These are phyloP conservation scores for Planoprotostelium fungivorum DNA, from an alignment of 78 protist species.

Conservation along the genomic window DNA sequence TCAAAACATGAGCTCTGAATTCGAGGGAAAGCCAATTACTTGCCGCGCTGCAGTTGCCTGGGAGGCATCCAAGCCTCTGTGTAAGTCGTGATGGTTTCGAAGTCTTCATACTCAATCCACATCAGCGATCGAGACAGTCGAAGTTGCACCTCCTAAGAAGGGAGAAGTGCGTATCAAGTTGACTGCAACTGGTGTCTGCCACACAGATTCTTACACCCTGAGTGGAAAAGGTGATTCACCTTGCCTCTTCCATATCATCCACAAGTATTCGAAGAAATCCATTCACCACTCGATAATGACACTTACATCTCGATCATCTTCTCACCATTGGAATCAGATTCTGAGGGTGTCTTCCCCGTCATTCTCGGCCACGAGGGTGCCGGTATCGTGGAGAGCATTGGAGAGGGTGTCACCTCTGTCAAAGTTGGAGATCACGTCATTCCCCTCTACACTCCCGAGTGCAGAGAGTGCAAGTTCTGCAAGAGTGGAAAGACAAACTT, in stretches of 20 bases:
- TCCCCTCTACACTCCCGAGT: slow-evolving; percentile 81
- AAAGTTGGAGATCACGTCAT: slow-evolving; percentile 81
- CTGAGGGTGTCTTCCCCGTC: slow-evolving; percentile 85
- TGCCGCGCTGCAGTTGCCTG: slow-evolving; percentile 78
- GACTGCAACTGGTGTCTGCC: slow-evolving; percentile 82
- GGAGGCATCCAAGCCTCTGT: slow-evolving; percentile 43
- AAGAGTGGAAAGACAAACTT: slow-evolving; percentile 77
- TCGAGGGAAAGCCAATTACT: slow-evolving; percentile 48
- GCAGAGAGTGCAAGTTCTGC: slow-evolving; percentile 80
- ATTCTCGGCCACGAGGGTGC: slow-evolving; percentile 94
- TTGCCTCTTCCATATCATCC: neutral
- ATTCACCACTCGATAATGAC: neutral
- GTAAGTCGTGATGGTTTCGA: neutral
- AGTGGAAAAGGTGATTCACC: slow-evolving; percentile 14
- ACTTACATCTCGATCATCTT: neutral
- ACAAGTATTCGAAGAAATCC: neutral
- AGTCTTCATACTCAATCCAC: too few species aligned
- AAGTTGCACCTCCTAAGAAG: slow-evolving; percentile 87
- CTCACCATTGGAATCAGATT: slow-evolving; percentile 26
- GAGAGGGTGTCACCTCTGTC: slow-evolving; percentile 87
- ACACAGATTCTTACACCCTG: slow-evolving; percentile 88
- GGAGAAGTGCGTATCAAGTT: slow-evolving; percentile 92
- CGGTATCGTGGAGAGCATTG: slow-evolving; percentile 88
- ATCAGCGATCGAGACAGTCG: slow-evolving; percentile 62
- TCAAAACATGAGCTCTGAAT: slow-evolving; percentile 4